Percentiles rank a stretch among this genome's conserved stretches.
Conservation (phyloP, 2,329 filamentous ascomycete species). For the Alternaria metachromatica region DNA sequence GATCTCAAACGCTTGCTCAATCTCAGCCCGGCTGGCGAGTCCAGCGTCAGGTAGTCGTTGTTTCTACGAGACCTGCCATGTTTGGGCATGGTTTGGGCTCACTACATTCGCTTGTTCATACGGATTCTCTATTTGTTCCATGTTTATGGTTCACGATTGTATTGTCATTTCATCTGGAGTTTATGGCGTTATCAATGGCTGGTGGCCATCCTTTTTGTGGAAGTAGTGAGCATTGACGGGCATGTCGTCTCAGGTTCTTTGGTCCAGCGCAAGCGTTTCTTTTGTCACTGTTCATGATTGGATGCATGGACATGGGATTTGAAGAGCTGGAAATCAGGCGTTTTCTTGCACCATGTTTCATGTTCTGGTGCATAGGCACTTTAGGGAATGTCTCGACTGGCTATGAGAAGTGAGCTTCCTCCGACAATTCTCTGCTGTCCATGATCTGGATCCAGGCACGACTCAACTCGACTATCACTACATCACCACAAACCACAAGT, state of each 20-base stretch:
- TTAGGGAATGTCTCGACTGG: conserved; percentile 19
- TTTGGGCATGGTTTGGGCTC: conserved; percentile 31
- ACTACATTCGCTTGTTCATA: conserved; percentile 32
- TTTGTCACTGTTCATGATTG: conserved; percentile 22
- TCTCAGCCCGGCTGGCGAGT: conserved; percentile 30
- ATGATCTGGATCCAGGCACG: conserved; percentile 32
- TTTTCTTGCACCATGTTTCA: conserved; percentile 18
- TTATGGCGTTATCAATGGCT: conserved; percentile 25
- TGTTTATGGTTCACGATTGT: conserved; percentile 28
- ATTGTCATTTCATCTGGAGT: conserved; percentile 27
- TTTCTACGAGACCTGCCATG: conserved; percentile 23
- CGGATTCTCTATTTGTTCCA: conserved; percentile 21
- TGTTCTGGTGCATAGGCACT: conserved; percentile 14
- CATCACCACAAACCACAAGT: conserved; percentile 23
- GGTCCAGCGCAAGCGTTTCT: conserved; percentile 11
- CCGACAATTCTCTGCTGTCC: conserved; percentile 29
- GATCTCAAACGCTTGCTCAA: conserved; percentile 48
- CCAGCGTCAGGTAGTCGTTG: conserved; percentile 31
- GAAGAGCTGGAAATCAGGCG: conserved; percentile 15
- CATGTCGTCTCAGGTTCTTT: conserved; percentile 10
- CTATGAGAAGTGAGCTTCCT: conserved; percentile 21
- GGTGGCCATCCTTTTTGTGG: conserved; percentile 17
- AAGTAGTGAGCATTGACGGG: conserved; percentile 17
- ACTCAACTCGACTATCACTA: conserved; percentile 28
- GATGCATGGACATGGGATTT: conserved; percentile 16